A percentile compares a stretch with the other conserved stretches of the same genome.
phyloP scores from a whole-genome alignment of 176 grass and related monocot genomes.

The Zea mays region DNA sequence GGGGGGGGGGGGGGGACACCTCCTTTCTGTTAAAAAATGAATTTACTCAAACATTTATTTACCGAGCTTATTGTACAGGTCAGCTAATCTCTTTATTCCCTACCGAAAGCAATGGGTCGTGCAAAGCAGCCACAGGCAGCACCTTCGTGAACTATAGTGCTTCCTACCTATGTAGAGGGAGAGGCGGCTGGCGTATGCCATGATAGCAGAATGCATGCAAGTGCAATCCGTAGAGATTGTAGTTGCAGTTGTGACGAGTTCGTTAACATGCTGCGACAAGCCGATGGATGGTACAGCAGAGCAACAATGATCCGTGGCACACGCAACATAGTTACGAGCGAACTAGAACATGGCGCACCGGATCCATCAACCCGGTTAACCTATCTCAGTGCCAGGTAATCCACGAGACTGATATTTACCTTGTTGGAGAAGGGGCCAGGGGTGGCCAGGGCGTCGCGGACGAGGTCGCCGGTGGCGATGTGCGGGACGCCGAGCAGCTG shows the following conservation, averaged over 20 bases:
- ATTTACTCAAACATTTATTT: not conserved
- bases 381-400: not conserved
- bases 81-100: not conserved
- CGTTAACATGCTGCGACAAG: no score
- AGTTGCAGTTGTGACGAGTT: no score
- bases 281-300: not conserved
- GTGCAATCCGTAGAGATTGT: no score
- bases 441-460: constrained; percentile 72
- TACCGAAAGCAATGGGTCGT: not conserved
- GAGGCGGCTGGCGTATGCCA: no score
- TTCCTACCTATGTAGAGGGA: no score
- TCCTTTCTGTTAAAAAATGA: no score
- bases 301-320: no score
- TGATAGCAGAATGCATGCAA: not conserved
- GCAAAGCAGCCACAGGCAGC: not conserved
- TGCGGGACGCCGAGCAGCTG: constrained; percentile 74
- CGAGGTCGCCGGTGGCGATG: constrained; percentile 97
- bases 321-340: no score
- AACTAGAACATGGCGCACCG: not conserved
- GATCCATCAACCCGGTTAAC: not conserved
- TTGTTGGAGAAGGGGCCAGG: constrained; percentile 51
- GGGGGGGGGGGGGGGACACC: no score
- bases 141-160: not conserved
- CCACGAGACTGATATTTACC: constrained; percentile 29
- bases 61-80: not conserved